Evolutionary conservation across 2,329 filamentous ascomycete genomes (phyloP).

Genomic region (Ramichloridium luteum): DNA sequence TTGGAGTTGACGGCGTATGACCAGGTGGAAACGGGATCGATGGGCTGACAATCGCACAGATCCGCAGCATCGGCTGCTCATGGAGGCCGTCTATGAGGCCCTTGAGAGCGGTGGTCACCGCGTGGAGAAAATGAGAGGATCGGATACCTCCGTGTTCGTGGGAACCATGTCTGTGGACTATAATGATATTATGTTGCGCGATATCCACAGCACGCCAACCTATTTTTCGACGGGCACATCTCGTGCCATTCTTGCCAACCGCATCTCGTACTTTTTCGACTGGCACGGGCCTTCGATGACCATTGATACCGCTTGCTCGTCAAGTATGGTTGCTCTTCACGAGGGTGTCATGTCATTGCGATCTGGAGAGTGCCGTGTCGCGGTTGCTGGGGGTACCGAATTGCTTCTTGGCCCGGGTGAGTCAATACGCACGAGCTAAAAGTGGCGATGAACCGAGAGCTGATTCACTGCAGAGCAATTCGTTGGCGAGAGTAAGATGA

Average conservation of each 20-base stretch:
- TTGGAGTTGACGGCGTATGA: no score
- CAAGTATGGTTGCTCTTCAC: conserved; percentile 27
- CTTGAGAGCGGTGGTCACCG: conserved; percentile 11
- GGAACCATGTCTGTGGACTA: conserved; percentile 14
- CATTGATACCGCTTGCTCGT: conserved; percentile 37
- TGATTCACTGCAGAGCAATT: background rate
- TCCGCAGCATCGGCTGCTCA: conserved; percentile 29
- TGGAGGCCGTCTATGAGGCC: conserved; percentile 33
- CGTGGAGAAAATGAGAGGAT: conserved; percentile 7
- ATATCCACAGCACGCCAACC: conserved; percentile 6
- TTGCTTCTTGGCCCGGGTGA: conserved; percentile 15
- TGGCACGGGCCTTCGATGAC: conserved; percentile 24
- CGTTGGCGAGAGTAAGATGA: conserved; percentile 6
- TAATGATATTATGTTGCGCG: conserved; percentile 5
- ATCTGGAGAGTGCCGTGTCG: conserved; percentile 13
- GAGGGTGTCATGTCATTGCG: conserved; percentile 21
- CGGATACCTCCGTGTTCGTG: conserved; percentile 11
- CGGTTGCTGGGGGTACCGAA: conserved; percentile 15
- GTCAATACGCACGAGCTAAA: background rate
- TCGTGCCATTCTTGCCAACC: conserved; percentile 29
- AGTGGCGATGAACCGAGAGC: conserved; percentile 1
- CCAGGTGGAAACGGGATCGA: no score
- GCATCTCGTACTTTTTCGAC: conserved; percentile 25
- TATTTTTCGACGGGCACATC: conserved; percentile 21
- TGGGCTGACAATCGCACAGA: no score